Conservation (phyloP, 1,284 basidiomycete genomes). For the Sparassis latifolia region DNA sequence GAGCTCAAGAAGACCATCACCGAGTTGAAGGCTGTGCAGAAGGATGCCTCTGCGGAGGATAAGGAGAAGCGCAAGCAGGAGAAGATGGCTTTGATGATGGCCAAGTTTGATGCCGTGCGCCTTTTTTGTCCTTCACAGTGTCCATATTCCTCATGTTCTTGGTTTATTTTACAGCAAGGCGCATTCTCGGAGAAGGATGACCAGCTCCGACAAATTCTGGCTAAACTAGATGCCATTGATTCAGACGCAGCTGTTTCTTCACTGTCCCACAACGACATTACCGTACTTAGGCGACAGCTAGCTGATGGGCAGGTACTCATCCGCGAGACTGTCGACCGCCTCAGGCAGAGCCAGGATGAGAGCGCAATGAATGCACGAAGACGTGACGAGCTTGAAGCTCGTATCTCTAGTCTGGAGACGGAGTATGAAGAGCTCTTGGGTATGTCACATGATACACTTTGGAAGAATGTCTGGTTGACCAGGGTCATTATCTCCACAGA, state of each 20-base stretch:
- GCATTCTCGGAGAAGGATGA: conserved; percentile 93
- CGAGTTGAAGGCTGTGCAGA: conserved; percentile 77
- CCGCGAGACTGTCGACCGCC: conserved; percentile 85
- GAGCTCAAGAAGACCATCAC: conserved; percentile 81
- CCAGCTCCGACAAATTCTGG: conserved; percentile 77
- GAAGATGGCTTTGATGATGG: conserved; percentile 99
- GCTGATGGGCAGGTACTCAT: conserved; percentile 84
- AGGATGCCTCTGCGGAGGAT: conserved; percentile 84
- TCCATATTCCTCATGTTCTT: too few relatives aligned
- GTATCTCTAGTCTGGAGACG: conserved; percentile 77
- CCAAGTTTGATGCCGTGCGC: conserved; percentile 90
- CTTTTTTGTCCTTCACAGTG: conserved; percentile 3
- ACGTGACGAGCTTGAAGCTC: conserved; percentile 83
- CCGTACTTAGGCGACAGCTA: conserved; percentile 78
- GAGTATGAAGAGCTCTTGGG: conserved; percentile 97
- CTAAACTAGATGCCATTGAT: conserved; percentile 78
- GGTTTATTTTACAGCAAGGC: conserved; percentile 50
- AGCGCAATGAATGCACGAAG: conserved; percentile 80
- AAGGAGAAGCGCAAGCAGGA: conserved; percentile 99
- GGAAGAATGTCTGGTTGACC: too few relatives aligned
- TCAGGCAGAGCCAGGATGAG: conserved; percentile 89
- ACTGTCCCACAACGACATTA: conserved; percentile 73
- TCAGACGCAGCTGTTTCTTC: conserved; percentile 47
- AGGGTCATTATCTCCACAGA: conserved; percentile 36
- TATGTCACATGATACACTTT: conserved; percentile 26